These are phyloP conservation scores for Camellia granthamiana DNA, from an alignment of 148 eudicot species.

Conservation along the genomic window DNA sequence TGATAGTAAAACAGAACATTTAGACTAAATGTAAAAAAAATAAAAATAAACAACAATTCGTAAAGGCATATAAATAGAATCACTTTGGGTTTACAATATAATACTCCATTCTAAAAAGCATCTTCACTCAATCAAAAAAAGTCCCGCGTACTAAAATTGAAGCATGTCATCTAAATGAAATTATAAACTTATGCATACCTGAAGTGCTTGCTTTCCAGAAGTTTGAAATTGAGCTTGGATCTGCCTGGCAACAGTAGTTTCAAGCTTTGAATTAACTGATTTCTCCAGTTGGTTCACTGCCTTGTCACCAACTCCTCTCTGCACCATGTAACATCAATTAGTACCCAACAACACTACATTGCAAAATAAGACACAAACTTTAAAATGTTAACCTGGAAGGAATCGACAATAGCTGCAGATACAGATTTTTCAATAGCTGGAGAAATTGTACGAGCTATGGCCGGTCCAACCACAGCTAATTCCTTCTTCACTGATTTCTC, in stretches of 20 bases:
- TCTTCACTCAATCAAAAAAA: too few species aligned
- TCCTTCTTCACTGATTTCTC: constrained; percentile 87
- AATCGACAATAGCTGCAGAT: constrained; percentile 61
- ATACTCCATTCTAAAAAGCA: too few species aligned
- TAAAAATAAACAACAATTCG: background rate
- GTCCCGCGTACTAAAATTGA: background rate
- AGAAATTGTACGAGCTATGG: constrained; percentile 67
- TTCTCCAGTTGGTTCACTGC: constrained; percentile 81
- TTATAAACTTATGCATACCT: constrained; percentile 40
- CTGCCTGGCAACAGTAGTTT: constrained; percentile 74
- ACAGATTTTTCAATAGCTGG: constrained; percentile 73
- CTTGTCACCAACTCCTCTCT: constrained; percentile 93
- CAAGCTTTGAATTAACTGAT: constrained; percentile 73
- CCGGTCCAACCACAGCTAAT: constrained; percentile 56
- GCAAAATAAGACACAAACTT: background rate
- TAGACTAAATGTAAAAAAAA: background rate
- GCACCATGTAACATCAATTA: constrained; percentile 27
- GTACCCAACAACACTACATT: background rate
- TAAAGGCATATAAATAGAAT: background rate
- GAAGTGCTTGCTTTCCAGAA: constrained; percentile 91
- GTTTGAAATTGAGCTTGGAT: constrained; percentile 89
- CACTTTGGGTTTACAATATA: background rate
- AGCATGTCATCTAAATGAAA: background rate
- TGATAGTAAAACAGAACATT: background rate
- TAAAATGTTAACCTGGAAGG: constrained; percentile 70